phyloP scores from a whole-genome alignment of 371 early-diverging fungal species.

The Mortierella sp. region DNA sequence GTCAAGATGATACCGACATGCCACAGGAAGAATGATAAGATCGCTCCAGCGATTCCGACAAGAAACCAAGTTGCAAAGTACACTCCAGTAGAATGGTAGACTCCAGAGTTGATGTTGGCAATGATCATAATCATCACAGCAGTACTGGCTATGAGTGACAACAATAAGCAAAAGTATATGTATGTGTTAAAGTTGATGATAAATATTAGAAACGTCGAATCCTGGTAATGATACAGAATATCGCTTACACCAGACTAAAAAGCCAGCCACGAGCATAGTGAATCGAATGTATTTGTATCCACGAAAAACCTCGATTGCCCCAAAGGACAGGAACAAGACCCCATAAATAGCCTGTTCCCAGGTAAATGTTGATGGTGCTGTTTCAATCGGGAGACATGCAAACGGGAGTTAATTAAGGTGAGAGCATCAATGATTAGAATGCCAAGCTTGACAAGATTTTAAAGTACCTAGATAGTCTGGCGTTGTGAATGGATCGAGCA shows the following conservation, averaged over 20 bases:
- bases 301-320: slow-evolving; percentile 51
- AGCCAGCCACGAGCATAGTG: slow-evolving; percentile 57
- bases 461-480: slow-evolving; percentile 36
- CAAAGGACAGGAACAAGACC: slow-evolving; percentile 46
- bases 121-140: slow-evolving; percentile 56
- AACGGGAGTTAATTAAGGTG: not conserved
- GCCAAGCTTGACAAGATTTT: not conserved
- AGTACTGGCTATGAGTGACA: slow-evolving; percentile 40
- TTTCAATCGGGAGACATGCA: not conserved
- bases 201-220: not conserved
- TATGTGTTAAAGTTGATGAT: not conserved
- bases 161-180: not conserved
- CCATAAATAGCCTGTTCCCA: slow-evolving; percentile 58
- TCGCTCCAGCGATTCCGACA: slow-evolving; percentile 46
- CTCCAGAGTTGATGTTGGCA: slow-evolving; percentile 25
- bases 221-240: not conserved
- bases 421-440: not conserved
- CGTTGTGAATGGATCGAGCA: slow-evolving; percentile 41
- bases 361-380: slow-evolving; percentile 47
- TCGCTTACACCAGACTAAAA: slow-evolving; percentile 54
- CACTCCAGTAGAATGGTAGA: slow-evolving; percentile 33
- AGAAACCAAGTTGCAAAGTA: slow-evolving; percentile 54
- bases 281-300: slow-evolving; percentile 60
- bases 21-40: slow-evolving; percentile 53
- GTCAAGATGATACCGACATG: slow-evolving; percentile 58